phyloP scores from a whole-genome alignment of 1,284 basidiomycete genomes.

The Moesziomyces aphidis region DNA sequence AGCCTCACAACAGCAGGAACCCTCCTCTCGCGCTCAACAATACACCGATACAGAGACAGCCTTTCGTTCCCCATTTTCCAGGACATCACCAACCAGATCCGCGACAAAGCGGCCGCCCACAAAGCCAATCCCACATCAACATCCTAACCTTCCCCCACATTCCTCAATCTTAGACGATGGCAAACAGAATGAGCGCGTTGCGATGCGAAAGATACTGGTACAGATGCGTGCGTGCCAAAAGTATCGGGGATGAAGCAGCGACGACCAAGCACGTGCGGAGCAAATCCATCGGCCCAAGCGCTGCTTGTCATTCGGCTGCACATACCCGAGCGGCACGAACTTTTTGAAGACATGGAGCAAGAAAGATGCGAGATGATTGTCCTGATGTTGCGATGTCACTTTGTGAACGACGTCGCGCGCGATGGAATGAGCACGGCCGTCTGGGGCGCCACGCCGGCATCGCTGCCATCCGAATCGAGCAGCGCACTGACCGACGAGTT shows the following conservation, averaged over 20 bases:
- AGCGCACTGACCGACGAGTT: slow-evolving; percentile 30
- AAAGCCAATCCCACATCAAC: not conserved
- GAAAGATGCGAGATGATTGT: not conserved
- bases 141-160: not conserved
- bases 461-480: slow-evolving; percentile 41
- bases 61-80: slow-evolving; percentile 66
- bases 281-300: too few species aligned
- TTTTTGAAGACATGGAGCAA: not conserved
- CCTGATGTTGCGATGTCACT: not conserved
- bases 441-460: slow-evolving; percentile 15
- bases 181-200: slow-evolving; percentile 2
- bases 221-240: slow-evolving; percentile 13
- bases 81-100: slow-evolving; percentile 50
- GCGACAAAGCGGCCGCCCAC: slow-evolving; percentile 19
- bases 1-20: slow-evolving; percentile 42
- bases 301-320: too few species aligned
- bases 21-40: slow-evolving; percentile 52
- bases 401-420: slow-evolving; percentile 10
- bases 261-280: not conserved
- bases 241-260: not conserved
- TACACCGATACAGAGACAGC: slow-evolving; percentile 58
- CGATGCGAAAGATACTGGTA: slow-evolving; percentile 16
- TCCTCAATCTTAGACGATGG: too few species aligned
- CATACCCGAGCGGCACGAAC: not conserved
- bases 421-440: slow-evolving; percentile 24